Evolutionary conservation across 1,284 basidiomycete genomes (phyloP), one percentile per base, ranked within the genome.

Genomic region (Cronartium quercuum): DNA sequence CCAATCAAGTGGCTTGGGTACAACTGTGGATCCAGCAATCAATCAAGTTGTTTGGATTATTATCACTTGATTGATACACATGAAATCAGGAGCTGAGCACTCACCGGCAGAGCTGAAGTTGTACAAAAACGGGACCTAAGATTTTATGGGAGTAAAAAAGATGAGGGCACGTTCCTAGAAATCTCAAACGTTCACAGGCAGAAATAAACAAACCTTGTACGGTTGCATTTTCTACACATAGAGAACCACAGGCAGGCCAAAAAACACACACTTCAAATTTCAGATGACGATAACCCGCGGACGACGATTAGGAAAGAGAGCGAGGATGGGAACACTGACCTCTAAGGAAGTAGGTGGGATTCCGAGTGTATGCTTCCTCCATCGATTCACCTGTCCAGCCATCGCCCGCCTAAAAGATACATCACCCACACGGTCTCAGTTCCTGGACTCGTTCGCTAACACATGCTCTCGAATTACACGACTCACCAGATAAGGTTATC

Each of bases 401-500:
- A 89, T 95, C 3, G 80, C 80, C 18, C 77, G 76, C 47, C 47
- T 51, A 21, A 51, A 51, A 51, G 21, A 51, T 12, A 10, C 47
- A 51, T n/a, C n/a, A n/a, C n/a, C n/a, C n/a, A n/a, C n/a, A n/a
- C n/a, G n/a, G n/a, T n/a, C n/a, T n/a, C n/a, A n/a, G n/a, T n/a
- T n/a, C n/a, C n/a, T 7, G 91, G 93, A 66, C 91, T 86, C 95
- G 95, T 98, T 82, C 98, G n/a, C n/a, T n/a, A n/a, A n/a, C n/a
- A n/a, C n/a, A n/a, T n/a, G n/a, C n/a, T n/a, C n/a, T n/a, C n/a
- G n/a, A n/a, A n/a, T n/a, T n/a, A 21, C 3, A 21, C 47, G 15
- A 77, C 47, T 51, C 47, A 51, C 80, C 80, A 81, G 70, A 81
- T 77, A 71, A 96, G 51, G 97, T 91, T 84, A 81, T 98, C 95